phyloP scores from a whole-genome alignment of 164 flowering plant genomes.

The Paratinospora sagittata region DNA sequence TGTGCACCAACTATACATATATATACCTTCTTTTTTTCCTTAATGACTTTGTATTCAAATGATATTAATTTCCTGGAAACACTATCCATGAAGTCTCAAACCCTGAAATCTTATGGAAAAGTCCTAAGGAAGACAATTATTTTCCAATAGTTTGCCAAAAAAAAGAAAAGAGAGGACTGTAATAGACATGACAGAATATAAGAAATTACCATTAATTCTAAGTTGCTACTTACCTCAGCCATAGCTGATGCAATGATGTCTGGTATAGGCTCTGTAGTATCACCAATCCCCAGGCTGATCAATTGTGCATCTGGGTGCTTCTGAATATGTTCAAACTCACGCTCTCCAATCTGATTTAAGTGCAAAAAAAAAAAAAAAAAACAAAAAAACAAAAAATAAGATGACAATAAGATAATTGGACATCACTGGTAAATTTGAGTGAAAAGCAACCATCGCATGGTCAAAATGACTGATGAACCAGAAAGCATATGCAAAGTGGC shows the following conservation, averaged over 20 bases:
- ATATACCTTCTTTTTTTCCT: too few species aligned
- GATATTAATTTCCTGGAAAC: too few species aligned
- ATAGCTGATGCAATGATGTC: constrained; percentile 42
- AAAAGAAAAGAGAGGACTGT: too few species aligned
- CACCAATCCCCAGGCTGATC: constrained; percentile 62
- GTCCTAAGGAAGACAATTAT: neutral
- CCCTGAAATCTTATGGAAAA: neutral
- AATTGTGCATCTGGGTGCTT: constrained; percentile 56
- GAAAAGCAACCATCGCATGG: neutral
- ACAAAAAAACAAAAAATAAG: neutral
- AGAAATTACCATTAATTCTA: neutral
- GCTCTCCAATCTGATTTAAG: constrained; percentile 36
- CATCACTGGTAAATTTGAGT: neutral
- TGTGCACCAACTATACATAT: too few species aligned
- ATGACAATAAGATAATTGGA: neutral
- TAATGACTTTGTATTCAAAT: too few species aligned
- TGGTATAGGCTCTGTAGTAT: constrained; percentile 62
- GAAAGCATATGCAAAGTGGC: neutral
- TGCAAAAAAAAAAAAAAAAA: neutral
- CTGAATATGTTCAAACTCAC: constrained; percentile 31
- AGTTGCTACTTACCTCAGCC: too few species aligned
- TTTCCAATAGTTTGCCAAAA: neutral
- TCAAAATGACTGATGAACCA: neutral
- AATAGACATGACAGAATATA: neutral
- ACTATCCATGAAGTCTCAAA: neutral